phyloP scores from a whole-genome alignment of 176 grass and related monocot genomes.

The Triticum urartu region DNA sequence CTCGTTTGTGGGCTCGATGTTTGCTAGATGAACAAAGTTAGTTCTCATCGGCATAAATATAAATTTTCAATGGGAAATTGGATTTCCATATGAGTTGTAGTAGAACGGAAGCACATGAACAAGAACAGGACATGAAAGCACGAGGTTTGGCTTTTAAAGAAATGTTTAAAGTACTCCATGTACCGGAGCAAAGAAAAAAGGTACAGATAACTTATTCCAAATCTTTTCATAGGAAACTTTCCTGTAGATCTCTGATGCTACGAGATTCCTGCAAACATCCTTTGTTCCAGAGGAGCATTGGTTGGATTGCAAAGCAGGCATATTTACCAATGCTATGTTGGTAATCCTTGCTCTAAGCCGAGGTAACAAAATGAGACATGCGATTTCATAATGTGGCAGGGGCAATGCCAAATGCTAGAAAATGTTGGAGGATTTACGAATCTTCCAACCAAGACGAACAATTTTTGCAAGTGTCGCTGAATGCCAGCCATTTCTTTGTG shows the following conservation, averaged over 20 bases:
- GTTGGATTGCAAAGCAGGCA: not conserved
- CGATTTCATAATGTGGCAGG: not conserved
- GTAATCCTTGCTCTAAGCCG: not conserved
- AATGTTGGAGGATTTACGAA: not conserved
- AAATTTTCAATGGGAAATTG: not conserved
- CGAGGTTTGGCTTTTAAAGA: not conserved
- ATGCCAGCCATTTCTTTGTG: not conserved
- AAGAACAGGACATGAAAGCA: not conserved
- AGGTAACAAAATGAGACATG: not conserved
- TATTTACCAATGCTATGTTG: too few relatives aligned
- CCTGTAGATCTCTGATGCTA: not conserved
- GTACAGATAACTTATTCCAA: not conserved
- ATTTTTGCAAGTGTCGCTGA: not conserved
- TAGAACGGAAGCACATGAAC: not conserved
- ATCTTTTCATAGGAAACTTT: not conserved
- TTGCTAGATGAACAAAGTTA: not conserved
- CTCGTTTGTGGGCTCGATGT: not conserved
- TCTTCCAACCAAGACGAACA: not conserved
- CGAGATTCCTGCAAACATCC: not conserved
- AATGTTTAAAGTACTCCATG: not conserved
- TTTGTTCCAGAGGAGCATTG: not conserved
- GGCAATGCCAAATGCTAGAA: not conserved
- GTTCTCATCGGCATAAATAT: not conserved
- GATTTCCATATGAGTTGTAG: not conserved
- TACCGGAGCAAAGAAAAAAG: not conserved